Evolutionary conservation across 331 rosid genomes (phyloP), one percentile per base, ranked within the genome.

Genomic region (Pyracantha coccinea): DNA sequence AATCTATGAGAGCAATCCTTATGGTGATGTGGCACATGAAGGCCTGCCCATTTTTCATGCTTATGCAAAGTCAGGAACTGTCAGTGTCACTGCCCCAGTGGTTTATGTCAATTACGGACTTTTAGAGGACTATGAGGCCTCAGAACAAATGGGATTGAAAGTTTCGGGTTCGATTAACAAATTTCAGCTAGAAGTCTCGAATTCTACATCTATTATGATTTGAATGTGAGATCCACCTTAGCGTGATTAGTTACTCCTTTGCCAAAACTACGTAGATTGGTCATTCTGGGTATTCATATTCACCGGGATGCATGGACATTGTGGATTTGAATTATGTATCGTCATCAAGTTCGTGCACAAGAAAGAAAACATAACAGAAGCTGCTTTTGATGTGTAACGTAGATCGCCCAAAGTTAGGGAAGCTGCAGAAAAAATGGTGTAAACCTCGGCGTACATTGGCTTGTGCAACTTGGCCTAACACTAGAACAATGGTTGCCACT

Each of bases 231-330:
- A 11, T 15, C 44, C 27, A 23, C 27, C 63, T 25, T 72, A 72
- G 25, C 44, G 29, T 57, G 81, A 50, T 45, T 66, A 57, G 41
- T 72, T 29, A 68, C 38, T 78, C 29, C 67, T 62, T 75, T 81
- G 61, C 71, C 20, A 78, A 81, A 68, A 73, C 17, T 68, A 2
- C 83, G 88, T 72, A 92, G 96, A 75, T 85, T 71, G 85, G 92
- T 89, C 75, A 88, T 92, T 81, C 80, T 89, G 59, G 93, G 97
- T 32, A 92, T 89, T 71, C 41, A 35, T 12, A 35, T 2, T 35
- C 96, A 88, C 81, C 88, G 96, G 71, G 96, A 89, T 76, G 93
- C 89, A 13, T 92, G 93, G 92, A 92, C 97, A 66, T 88, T 61
- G 31, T 33, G 25, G 72, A 71, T 9, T 64, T 60, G 7, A 7